Conservation (phyloP, 306 rosid genomes). For the Prunus mume region DNA sequence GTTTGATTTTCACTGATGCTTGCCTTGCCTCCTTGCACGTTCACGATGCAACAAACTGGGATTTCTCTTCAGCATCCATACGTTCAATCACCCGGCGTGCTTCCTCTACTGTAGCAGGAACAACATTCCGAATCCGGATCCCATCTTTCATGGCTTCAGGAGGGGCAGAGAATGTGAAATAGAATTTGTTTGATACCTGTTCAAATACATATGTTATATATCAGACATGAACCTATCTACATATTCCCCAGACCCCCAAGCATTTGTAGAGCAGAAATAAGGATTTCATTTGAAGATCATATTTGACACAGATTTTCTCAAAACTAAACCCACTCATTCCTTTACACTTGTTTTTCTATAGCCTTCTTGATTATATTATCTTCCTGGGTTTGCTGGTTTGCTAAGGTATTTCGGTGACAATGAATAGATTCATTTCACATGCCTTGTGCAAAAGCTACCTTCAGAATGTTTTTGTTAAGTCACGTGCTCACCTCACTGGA, state of each 20-base stretch:
- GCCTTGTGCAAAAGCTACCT: neutral
- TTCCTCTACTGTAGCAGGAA: conserved; percentile 80
- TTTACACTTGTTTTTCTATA: neutral
- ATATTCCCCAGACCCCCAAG: neutral
- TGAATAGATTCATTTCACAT: neutral
- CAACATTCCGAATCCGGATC: conserved; percentile 56
- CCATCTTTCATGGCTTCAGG: conserved; percentile 57
- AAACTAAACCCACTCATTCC: neutral
- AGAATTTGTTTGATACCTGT: conserved; percentile 86
- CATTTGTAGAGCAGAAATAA: neutral
- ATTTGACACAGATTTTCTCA: neutral
- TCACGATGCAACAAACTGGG: conserved; percentile 27
- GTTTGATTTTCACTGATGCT: conserved; percentile 1
- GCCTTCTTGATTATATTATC: neutral
- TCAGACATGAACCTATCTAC: neutral
- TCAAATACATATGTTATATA: neutral
- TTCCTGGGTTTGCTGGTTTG: neutral
- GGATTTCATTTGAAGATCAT: neutral
- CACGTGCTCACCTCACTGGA: conserved; percentile 65
- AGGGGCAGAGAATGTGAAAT: conserved; percentile 65
- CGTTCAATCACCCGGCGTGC: conserved; percentile 67
- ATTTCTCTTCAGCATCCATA: conserved; percentile 55
- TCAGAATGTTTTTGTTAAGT: neutral
- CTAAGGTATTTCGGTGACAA: neutral
- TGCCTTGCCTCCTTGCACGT: neutral